These are phyloP conservation scores for Ailanthus altissimus DNA, from an alignment of 345 rosid species.

Conservation along the genomic window DNA sequence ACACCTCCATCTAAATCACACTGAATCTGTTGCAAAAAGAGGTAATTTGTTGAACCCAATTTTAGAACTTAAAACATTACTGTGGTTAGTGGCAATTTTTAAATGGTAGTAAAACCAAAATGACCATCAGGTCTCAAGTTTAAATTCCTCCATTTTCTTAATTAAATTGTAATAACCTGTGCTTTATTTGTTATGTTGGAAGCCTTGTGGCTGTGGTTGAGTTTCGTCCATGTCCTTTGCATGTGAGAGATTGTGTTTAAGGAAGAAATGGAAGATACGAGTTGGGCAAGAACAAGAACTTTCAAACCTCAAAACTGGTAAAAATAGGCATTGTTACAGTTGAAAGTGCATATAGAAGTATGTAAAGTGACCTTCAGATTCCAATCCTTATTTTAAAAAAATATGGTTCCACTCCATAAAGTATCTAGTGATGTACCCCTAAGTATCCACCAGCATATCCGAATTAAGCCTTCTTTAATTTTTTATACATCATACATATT, in stretches of 20 bases:
- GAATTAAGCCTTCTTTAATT: not conserved
- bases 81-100: not conserved
- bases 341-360: too few relatives aligned
- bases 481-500: too few relatives aligned
- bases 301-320: too few relatives aligned
- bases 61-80: too few relatives aligned
- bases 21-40: constrained; percentile 38
- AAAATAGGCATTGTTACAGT: too few relatives aligned
- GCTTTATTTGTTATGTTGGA: too few relatives aligned
- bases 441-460: not conserved
- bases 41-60: too few relatives aligned
- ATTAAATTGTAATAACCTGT: not conserved
- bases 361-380: not conserved
- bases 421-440: not conserved
- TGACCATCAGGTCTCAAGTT: not conserved
- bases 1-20: constrained; percentile 53
- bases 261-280: not conserved
- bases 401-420: not conserved
- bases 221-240: not conserved
- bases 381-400: not conserved
- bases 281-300: not conserved
- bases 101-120: not conserved
- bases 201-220: not conserved
- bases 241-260: not conserved
- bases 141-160: not conserved